Evolutionary conservation across 1,284 basidiomycete genomes (phyloP).

Genomic region (Heterobasidion parviporum): DNA sequence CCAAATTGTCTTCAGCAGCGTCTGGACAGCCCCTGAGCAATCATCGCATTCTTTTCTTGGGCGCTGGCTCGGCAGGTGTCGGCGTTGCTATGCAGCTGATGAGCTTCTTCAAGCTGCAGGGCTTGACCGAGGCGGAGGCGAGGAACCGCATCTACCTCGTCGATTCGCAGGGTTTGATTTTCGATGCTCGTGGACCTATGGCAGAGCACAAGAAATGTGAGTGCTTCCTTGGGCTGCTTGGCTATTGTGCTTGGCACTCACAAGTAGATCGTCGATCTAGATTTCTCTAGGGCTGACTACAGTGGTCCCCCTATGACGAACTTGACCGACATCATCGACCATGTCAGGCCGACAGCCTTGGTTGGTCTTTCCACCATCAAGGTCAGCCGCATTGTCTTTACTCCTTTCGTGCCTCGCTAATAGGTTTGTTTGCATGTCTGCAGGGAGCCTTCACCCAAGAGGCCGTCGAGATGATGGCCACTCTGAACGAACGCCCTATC

Average conservation of each 20-base stretch:
- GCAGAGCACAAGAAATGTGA: conserved; percentile 79
- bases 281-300: conserved; percentile 80
- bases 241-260: background rate
- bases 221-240: conserved; percentile 14
- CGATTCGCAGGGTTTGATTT: conserved; percentile 84
- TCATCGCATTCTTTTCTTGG: conserved; percentile 88
- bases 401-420: background rate
- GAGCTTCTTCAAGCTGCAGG: conserved; percentile 82
- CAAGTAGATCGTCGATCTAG: conserved; percentile 24
- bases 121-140: conserved; percentile 74
- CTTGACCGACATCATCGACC: conserved; percentile 75
- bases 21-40: conserved; percentile 62
- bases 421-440: background rate
- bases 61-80: conserved; percentile 83
- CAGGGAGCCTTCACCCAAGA: conserved; percentile 72
- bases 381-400: conserved; percentile 22
- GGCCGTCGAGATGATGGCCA: conserved; percentile 79
- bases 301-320: conserved; percentile 66
- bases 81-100: conserved; percentile 86
- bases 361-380: conserved; percentile 86
- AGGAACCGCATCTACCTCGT: conserved; percentile 74
- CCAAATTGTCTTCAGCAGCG: conserved; percentile 66
- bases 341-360: conserved; percentile 87
- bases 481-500: conserved; percentile 81
- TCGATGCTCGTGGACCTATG: conserved; percentile 58